These are phyloP conservation scores for Diatrype stigma DNA, from an alignment of 2,329 filamentous ascomycete genomes.

Conservation along the genomic window DNA sequence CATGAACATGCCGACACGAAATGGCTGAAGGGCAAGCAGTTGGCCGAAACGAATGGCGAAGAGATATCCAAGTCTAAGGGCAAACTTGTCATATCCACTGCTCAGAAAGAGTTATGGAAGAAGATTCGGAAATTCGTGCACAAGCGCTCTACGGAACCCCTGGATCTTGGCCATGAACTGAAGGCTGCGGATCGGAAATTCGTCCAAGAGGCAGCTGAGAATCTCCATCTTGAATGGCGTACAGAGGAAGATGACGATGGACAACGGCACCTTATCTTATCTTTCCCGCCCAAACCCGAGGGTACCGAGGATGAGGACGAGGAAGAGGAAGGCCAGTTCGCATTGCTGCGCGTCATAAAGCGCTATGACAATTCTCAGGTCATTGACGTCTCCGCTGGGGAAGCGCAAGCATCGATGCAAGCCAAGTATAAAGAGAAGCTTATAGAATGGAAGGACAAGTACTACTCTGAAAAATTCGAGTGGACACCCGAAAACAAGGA, in stretches of 20 bases:
- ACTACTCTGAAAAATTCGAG: slow-evolving; percentile 84
- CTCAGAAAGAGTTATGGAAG: slow-evolving; percentile 79
- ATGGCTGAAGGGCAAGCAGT: slow-evolving; percentile 87
- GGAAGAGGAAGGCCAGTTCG: slow-evolving; percentile 80
- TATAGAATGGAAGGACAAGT: slow-evolving; percentile 86
- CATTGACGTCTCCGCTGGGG: slow-evolving; percentile 72
- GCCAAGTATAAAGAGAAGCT: slow-evolving; percentile 89
- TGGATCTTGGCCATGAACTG: slow-evolving; percentile 70
- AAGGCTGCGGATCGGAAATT: slow-evolving; percentile 89
- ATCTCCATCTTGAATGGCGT: slow-evolving; percentile 53
- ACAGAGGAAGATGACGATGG: slow-evolving; percentile 55
- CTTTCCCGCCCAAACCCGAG: slow-evolving; percentile 42
- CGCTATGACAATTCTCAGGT: slow-evolving; percentile 88
- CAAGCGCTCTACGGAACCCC: slow-evolving; percentile 57
- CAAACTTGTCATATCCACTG: slow-evolving; percentile 69
- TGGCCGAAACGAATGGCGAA: slow-evolving; percentile 64
- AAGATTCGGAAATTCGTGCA: slow-evolving; percentile 79
- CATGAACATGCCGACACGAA: slow-evolving; percentile 80
- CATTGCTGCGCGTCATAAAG: slow-evolving; percentile 79
- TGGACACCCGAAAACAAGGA: slow-evolving; percentile 78
- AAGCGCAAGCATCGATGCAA: slow-evolving; percentile 74
- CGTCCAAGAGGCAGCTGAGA: slow-evolving; percentile 76
- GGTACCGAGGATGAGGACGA: slow-evolving; percentile 55
- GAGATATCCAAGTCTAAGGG: slow-evolving; percentile 53
- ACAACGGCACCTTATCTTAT: slow-evolving; percentile 47